Base-by-base conservation (phyloP, 1,284 basidiomycete genomes). In the Coriolopsis trogii region DNA sequence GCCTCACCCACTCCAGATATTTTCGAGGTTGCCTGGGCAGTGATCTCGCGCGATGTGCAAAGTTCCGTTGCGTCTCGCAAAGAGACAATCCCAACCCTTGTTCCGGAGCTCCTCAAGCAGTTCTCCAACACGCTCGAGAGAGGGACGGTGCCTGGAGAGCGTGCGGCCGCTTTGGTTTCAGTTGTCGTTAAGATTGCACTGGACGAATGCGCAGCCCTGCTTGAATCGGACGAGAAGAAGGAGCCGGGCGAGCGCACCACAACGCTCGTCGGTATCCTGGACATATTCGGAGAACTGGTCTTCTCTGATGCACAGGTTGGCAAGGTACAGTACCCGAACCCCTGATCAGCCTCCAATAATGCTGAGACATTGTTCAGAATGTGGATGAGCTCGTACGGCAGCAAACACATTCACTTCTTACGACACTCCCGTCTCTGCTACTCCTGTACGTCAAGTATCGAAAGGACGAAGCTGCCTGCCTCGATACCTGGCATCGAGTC, bases 391-490 rank as follows among this genome's bases (percentile, higher is more conserved):
- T 80, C 6, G 64, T 81, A 13, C 54, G 60, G 2, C 48, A 66
- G 13, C 67, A 81, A 46, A 65, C 76, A 1, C 63, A 70, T 38
- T 58, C 61, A 0, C 66, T 88, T 7, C 63, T 86, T 33, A 57
- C 53, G 1, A 54, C 69, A 0, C 74, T 75, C 1, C 74, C 78
- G 1, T 49, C 70, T 0, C 68, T 85, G 1, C 63, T 86, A 2
- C 66, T 78, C 0, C 68, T 76, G 0, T 85, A 84, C 57, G 67
- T 85, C 28, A 56, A 67, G 8, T 63, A 75, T 51, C 70, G 80
- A 3, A 67, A 68, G 15, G 65, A 75, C 30, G 63, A 73, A n/a
- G 44, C 43, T 3, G 67, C 65, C 6, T 67, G 67, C 21, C 53
- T 67, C 6, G 47, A 59, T 2, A 61, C 79, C 4, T 84, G 82